phyloP scores from a whole-genome alignment of 2,329 filamentous ascomycete genomes.

The Colletotrichum shisoi region DNA sequence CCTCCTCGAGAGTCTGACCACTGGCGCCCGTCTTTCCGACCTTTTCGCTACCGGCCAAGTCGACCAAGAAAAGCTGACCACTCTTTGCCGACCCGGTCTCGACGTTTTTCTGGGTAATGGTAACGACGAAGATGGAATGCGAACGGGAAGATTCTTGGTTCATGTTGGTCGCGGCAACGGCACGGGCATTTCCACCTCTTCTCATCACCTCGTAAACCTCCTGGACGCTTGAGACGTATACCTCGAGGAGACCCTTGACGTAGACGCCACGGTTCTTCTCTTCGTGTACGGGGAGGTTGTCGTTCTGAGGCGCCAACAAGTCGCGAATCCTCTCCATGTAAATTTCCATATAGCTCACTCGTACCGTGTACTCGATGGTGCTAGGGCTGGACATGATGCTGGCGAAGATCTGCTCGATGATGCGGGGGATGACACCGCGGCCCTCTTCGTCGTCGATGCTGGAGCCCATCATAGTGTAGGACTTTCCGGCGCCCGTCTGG shows the following conservation, averaged over 20 bases:
- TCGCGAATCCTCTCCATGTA: constrained; percentile 99
- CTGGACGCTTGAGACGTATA: constrained; percentile 93
- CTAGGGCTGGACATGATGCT: constrained; percentile 90
- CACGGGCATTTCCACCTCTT: constrained; percentile 85
- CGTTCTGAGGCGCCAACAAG: constrained; percentile 88
- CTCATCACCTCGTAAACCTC: constrained; percentile 98
- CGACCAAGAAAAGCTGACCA: constrained; percentile 94
- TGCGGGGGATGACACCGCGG: constrained; percentile 94
- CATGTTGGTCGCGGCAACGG: constrained; percentile 98
- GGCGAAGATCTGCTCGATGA: constrained; percentile 96
- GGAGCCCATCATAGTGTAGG: constrained; percentile 97
- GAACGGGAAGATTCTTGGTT: constrained; percentile 98
- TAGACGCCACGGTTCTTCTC: constrained; percentile 97
- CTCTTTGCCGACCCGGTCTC: constrained; percentile 96
- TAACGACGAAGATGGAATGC: constrained; percentile 97
- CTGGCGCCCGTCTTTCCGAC: constrained; percentile 98
- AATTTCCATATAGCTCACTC: constrained; percentile 99
- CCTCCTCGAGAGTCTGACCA: constrained; percentile 95
- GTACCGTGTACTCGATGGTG: constrained; percentile 98
- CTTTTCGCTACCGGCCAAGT: constrained; percentile 98
- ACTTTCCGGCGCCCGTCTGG: constrained; percentile 98
- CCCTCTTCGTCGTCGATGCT: constrained; percentile 90
- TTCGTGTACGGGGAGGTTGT: constrained; percentile 97
- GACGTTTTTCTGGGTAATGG: constrained; percentile 95
- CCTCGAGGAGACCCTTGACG: constrained; percentile 91